Percentiles rank a stretch among this genome's conserved stretches.
Evolutionary conservation across 2,329 filamentous ascomycete genomes (phyloP).

Genomic region (Nectriaceae sp.): DNA sequence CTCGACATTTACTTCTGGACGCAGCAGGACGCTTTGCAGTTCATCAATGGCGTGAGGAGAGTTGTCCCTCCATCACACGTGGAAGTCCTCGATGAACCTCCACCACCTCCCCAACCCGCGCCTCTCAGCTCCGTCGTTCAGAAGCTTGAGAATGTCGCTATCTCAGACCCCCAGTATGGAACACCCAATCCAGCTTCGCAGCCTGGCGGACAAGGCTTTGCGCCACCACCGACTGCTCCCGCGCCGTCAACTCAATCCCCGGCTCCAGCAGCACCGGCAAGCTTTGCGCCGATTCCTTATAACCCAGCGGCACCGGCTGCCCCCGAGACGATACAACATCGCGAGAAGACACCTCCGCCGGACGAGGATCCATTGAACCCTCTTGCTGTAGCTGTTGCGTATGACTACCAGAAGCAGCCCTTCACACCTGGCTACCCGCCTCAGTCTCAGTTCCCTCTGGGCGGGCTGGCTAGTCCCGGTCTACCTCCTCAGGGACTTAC

Average conservation of each 20-base stretch:
- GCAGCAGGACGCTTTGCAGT: constrained; percentile 68
- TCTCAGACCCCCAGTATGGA: constrained; percentile 58
- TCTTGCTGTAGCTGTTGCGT: constrained; percentile 57
- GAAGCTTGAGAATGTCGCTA: constrained; percentile 70
- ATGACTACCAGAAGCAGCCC: constrained; percentile 56
- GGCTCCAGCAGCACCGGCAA: constrained; percentile 35
- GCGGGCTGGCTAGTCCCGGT: constrained; percentile 43
- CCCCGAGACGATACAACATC: constrained; percentile 69
- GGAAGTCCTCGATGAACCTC: constrained; percentile 66
- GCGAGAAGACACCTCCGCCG: constrained; percentile 80
- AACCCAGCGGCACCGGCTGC: constrained; percentile 78
- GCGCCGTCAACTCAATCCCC: constrained; percentile 20
- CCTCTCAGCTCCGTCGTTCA: constrained; percentile 72
- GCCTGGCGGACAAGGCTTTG: constrained; percentile 17
- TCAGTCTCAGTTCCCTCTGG: constrained; percentile 46
- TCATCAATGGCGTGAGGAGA: constrained; percentile 67
- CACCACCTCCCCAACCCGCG: constrained; percentile 45
- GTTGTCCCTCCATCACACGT: constrained; percentile 64
- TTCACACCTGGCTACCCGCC: constrained; percentile 56
- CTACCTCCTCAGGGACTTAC: constrained; percentile 34
- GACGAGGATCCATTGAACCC: constrained; percentile 63
- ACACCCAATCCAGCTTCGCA: constrained; percentile 22
- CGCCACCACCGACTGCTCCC: constrained; percentile 25
- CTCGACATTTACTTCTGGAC: constrained; percentile 83
- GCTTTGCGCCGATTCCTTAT: constrained; percentile 69